Conservation (phyloP, 2,329 filamentous ascomycete species). For the Exophiala sp. region DNA sequence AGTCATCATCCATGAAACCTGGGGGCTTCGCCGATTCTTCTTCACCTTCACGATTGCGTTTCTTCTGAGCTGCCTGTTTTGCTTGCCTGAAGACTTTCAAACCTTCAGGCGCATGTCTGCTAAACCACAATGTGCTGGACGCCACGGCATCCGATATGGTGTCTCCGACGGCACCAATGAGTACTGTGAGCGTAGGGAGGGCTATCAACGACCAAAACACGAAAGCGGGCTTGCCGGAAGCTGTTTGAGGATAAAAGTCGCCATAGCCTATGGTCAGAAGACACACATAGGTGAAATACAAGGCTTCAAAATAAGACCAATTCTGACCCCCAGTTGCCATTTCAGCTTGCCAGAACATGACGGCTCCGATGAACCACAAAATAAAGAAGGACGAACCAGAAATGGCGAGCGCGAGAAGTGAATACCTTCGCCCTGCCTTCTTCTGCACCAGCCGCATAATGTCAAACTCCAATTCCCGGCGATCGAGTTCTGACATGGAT, state of each 20-base stretch:
- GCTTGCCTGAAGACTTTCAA: not conserved
- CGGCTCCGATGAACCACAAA: slow-evolving; percentile 43
- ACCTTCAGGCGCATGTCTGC: not conserved
- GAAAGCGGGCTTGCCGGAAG: slow-evolving; percentile 38
- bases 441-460: slow-evolving; percentile 45
- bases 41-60: not conserved
- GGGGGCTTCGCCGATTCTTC: not conserved
- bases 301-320: slow-evolving; percentile 38
- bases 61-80: not conserved
- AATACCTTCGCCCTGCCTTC: slow-evolving; percentile 37
- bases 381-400: slow-evolving; percentile 39
- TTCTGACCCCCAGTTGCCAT: slow-evolving; percentile 14
- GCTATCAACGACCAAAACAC: slow-evolving; percentile 42
- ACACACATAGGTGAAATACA: slow-evolving; percentile 40
- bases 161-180: slow-evolving; percentile 40
- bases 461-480: slow-evolving; percentile 33
- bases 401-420: slow-evolving; percentile 39
- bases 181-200: slow-evolving; percentile 38
- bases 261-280: slow-evolving; percentile 42
- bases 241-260: slow-evolving; percentile 34
- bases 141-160: slow-evolving; percentile 29
- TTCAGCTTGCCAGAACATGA: slow-evolving; percentile 38
- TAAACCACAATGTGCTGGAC: not conserved
- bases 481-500: not conserved
- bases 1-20: not conserved